Evolutionary conservation across 768 basidiomycete genomes (phyloP).

Genomic region (Leccinum longicurvipes): DNA sequence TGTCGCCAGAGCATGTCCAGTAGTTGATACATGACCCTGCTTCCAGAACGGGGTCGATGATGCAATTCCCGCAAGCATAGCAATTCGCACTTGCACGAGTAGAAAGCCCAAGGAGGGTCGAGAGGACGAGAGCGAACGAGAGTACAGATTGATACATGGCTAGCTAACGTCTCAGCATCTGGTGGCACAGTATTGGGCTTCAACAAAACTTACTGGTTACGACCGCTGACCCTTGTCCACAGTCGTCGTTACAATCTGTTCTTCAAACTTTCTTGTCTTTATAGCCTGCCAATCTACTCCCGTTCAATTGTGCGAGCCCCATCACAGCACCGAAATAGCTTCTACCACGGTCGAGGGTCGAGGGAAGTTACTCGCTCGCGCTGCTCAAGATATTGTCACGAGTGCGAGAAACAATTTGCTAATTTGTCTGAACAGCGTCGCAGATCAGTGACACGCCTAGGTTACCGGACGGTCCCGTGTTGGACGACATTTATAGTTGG

Average conservation of each 20-base stretch:
- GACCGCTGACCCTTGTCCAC: not conserved
- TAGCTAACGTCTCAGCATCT: too few species aligned
- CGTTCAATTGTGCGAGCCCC: too few species aligned
- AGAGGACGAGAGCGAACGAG: not conserved
- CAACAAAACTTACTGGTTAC: not conserved
- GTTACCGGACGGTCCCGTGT: not conserved
- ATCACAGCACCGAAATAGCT: too few species aligned
- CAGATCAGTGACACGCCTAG: too few species aligned
- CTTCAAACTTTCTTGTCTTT: not conserved
- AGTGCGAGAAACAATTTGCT: not conserved
- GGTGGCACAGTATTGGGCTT: not conserved
- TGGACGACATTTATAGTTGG: too few species aligned
- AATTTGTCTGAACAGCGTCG: too few species aligned
- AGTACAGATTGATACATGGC: not conserved
- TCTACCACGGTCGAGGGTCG: too few species aligned
- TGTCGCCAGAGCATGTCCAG: conserved; percentile 3
- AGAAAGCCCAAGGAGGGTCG: conserved; percentile 1
- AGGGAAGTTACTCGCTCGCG: too few species aligned
- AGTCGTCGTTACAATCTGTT: not conserved
- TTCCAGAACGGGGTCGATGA: not conserved
- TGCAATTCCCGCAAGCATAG: conserved; percentile 3
- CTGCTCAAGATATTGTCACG: too few species aligned
- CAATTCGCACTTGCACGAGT: not conserved
- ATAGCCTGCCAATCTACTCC: not conserved
- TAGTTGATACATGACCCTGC: conserved; percentile 4